These are phyloP conservation scores for Parathielavia appendiculata DNA, from an alignment of 495 filamentous ascomycete species.

Conservation along the genomic window DNA sequence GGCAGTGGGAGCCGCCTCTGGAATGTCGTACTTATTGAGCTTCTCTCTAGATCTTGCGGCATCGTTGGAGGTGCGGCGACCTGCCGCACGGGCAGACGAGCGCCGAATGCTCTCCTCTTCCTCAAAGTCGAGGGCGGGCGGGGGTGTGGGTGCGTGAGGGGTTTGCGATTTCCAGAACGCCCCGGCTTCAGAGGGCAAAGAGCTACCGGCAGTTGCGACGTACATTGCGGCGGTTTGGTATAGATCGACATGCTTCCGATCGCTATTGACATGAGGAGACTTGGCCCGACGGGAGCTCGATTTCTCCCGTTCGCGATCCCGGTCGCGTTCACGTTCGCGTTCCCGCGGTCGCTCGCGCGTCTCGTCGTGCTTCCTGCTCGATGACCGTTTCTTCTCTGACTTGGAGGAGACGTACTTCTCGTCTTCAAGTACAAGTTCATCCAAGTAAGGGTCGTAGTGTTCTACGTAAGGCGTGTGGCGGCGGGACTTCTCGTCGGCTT, in stretches of 20 bases:
- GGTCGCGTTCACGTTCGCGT: constrained; percentile 21
- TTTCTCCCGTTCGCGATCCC: constrained; percentile 25
- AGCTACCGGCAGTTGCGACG: constrained; percentile 16
- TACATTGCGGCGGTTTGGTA: constrained; percentile 23
- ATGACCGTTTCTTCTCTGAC: constrained; percentile 41
- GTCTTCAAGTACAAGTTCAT: constrained; percentile 29
- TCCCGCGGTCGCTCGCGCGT: constrained; percentile 30
- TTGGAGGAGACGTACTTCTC: constrained; percentile 32
- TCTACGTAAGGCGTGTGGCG: constrained; percentile 26
- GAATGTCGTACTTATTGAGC: constrained; percentile 25
- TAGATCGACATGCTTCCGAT: constrained; percentile 15
- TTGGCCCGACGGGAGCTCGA: constrained; percentile 26
- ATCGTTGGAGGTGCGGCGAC: constrained; percentile 41
- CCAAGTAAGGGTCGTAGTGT: constrained; percentile 27
- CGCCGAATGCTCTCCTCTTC: constrained; percentile 27
- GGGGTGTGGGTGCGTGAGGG: constrained; percentile 30
- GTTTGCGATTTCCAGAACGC: constrained; percentile 29
- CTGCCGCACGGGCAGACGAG: constrained; percentile 29
- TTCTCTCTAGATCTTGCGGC: constrained; percentile 35
- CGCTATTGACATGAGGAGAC: constrained; percentile 16
- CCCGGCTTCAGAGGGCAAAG: neutral
- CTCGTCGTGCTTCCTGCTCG: constrained; percentile 36
- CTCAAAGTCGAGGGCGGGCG: constrained; percentile 33
- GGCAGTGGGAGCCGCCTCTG: constrained; percentile 26
- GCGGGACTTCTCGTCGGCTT: constrained; percentile 37